phyloP scores from a whole-genome alignment of 352 stramenopile genomes.

The Globisporangium polare region DNA sequence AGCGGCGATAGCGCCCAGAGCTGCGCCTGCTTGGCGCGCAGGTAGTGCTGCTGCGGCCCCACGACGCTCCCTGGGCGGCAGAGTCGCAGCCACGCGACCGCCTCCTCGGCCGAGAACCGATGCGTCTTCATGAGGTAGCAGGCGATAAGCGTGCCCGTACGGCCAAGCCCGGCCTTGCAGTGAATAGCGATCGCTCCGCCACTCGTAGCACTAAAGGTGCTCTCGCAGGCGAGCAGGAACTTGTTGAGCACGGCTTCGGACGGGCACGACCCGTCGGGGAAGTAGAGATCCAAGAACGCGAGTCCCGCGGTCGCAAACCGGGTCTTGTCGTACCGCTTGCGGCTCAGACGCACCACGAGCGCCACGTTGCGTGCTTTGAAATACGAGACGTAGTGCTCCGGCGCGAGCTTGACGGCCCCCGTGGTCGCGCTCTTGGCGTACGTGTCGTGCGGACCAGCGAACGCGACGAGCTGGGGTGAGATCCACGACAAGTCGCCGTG shows the following conservation, averaged over 20 bases:
- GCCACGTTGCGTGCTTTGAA: conserved; percentile 19
- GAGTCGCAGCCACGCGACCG: conserved; percentile 91
- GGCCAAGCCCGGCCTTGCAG: conserved; percentile 94
- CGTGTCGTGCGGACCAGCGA: conserved; percentile 32
- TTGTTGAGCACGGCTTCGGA: conserved; percentile 58
- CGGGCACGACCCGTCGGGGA: conserved; percentile 90
- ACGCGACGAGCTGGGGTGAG: conserved; percentile 24
- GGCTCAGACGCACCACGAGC: conserved; percentile 90
- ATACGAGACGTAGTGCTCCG: conserved; percentile 31
- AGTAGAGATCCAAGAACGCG: conserved; percentile 89
- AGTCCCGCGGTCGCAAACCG: conserved; percentile 84
- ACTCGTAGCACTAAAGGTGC: not conserved
- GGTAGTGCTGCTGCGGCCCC: conserved; percentile 92
- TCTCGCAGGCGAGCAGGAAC: conserved; percentile 74
- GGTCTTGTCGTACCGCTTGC: conserved; percentile 89
- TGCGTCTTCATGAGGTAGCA: conserved; percentile 95
- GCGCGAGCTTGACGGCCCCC: conserved; percentile 24
- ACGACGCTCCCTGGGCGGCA: conserved; percentile 91
- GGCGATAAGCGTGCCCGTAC: conserved; percentile 94
- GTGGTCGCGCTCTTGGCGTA: conserved; percentile 17
- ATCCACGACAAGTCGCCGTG: conserved; percentile 32
- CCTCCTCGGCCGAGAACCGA: conserved; percentile 87
- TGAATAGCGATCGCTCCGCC: conserved; percentile 90
- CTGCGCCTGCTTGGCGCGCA: conserved; percentile 62
- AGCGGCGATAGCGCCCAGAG: conserved; percentile 5